Conservation (phyloP, 805 yeast species). For the Torulaspora gathmanii region DNA sequence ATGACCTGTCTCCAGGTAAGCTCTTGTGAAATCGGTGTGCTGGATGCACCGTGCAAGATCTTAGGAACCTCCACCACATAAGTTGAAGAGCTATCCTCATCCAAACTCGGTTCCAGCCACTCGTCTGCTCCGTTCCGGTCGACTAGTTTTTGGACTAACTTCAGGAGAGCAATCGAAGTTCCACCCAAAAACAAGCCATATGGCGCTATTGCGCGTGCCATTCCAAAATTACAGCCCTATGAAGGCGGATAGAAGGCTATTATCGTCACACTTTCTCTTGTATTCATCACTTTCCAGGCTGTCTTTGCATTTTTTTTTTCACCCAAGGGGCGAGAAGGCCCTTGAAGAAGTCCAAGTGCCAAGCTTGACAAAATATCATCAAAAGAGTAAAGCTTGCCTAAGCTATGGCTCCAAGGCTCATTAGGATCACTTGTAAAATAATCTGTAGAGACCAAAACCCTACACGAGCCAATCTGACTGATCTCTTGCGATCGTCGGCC, state of each 20-base stretch:
- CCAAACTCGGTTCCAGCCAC: conserved; percentile 6
- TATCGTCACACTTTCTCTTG: background rate
- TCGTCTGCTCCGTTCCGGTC: conserved; percentile 13
- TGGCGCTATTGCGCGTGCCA: conserved; percentile 22
- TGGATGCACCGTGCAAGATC: background rate
- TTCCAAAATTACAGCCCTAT: background rate
- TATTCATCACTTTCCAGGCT: background rate
- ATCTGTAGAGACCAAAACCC: conserved; percentile 92
- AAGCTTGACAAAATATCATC: background rate
- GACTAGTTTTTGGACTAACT: conserved; percentile 13
- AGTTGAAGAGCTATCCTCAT: background rate
- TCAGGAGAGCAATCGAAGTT: conserved; percentile 16
- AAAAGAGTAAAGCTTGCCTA: conserved; percentile 12
- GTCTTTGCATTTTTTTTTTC: background rate
- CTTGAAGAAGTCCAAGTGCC: background rate
- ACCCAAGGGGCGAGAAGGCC: conserved; percentile 1
- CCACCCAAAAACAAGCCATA: conserved; percentile 17
- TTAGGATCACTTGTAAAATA: conserved; percentile 70
- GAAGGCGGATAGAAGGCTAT: background rate
- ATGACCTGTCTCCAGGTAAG: conserved; percentile 11
- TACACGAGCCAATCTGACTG: conserved; percentile 69
- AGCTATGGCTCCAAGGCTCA: conserved; percentile 75
- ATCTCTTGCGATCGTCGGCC: conserved; percentile 75
- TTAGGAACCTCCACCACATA: background rate
- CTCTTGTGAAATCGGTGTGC: background rate